Evolutionary conservation across 495 filamentous ascomycete genomes (phyloP), one percentile per base, ranked within the genome.

Genomic region (Evansstolkia leycettana): DNA sequence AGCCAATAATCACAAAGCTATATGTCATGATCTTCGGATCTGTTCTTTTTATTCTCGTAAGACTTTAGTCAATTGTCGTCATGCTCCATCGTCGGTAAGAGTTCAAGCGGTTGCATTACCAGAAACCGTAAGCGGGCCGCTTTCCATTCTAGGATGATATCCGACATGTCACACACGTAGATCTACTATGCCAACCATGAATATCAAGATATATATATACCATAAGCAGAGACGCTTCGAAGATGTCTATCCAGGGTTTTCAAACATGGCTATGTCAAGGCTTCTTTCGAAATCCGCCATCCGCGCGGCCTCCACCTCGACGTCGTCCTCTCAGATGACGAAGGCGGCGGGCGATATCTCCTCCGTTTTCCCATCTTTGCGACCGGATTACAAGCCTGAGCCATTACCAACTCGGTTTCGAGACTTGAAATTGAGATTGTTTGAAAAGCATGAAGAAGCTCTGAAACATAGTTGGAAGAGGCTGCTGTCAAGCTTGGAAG

Each of bases 321-420:
- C 52, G 20, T 36, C 54, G 12, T 40, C 52, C 11, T 39, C 46
- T 10, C 50, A 51, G 28, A 57, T 52, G 17, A 62, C 52, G 40
- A 73, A 72, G 42, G 53, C 67, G 9, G 51, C 59, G 2, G 86
- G 86, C 3, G 79, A 90, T 50, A 93, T 94, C 33, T 85, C 82
- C 0, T 82, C 81, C 39, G 72, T 85, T 5, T 94, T 94, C 38
- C 80, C 79, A 2, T 87, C 82, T 12, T 65, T 94, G 17, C 60
- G 52, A 45, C 83, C 82, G 0, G 81, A 83, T 10, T 64, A 67
- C 19, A 56, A 70, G 13, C 64, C 72, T 3, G 51, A 70, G 27
- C 80, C 82, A 3, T 67, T 94, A 1, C 78, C 82, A 0, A 52
- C 72, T 27, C 70, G 84, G 4, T 94, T 84, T 47, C 75, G 75